Conservation (phyloP, 371 early-diverging fungal genomes). For the Blastocladiella emersonii region DNA sequence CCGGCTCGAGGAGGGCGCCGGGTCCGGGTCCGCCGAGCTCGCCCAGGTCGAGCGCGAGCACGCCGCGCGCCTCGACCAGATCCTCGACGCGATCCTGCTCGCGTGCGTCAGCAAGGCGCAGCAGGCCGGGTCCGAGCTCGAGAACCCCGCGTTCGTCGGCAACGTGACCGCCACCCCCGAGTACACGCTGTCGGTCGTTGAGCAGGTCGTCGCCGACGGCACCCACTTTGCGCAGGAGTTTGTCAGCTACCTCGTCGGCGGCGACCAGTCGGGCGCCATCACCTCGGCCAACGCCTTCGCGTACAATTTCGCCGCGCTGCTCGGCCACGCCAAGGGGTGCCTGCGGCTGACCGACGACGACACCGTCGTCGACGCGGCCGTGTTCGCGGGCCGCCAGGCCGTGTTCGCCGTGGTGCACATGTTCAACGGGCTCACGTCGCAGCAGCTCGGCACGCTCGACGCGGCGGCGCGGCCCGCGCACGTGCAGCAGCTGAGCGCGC, state of each 20-base stretch:
- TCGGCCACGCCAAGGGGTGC: conserved; percentile 70
- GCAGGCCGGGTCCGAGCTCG: conserved; percentile 72
- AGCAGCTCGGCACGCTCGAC: conserved; percentile 51
- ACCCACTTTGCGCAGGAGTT: conserved; percentile 63
- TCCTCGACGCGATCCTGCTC: conserved; percentile 71
- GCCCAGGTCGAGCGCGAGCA: conserved; percentile 50
- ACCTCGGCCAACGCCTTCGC: conserved; percentile 65
- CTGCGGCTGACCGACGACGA: conserved; percentile 72
- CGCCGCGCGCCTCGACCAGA: conserved; percentile 55
- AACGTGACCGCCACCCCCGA: conserved; percentile 83
- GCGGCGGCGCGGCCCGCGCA: conserved; percentile 54
- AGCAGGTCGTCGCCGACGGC: conserved; percentile 61
- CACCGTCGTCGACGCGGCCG: conserved; percentile 52
- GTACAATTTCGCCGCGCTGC: conserved; percentile 63
- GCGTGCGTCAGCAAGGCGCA: conserved; percentile 74
- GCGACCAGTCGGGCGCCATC: conserved; percentile 73
- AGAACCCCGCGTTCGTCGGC: conserved; percentile 60
- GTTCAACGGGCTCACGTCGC: conserved; percentile 74
- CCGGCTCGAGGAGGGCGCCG: conserved; percentile 19
- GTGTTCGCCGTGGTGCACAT: conserved; percentile 45
- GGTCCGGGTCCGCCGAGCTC: conserved; percentile 48
- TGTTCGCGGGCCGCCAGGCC: conserved; percentile 49
- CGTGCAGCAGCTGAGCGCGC: conserved; percentile 53
- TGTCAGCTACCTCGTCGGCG: conserved; percentile 58
- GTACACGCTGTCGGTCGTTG: conserved; percentile 76